phyloP scores from a whole-genome alignment of 2,329 filamentous ascomycete genomes.

The Diaporthe amygdali region DNA sequence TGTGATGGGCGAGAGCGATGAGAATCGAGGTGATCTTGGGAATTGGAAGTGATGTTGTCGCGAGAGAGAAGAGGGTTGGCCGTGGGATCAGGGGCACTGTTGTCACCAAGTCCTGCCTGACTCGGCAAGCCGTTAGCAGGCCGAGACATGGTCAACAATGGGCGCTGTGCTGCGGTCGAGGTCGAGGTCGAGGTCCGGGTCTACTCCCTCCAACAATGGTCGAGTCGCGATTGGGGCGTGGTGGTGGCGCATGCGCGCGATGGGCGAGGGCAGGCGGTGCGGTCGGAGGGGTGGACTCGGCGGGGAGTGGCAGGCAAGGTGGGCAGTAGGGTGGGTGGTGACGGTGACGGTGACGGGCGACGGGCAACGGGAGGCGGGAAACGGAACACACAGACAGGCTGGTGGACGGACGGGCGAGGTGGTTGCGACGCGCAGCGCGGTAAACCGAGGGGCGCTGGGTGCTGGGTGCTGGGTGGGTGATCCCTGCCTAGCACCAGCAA shows the following conservation, averaged over 20 bases:
- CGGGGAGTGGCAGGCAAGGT: not conserved
- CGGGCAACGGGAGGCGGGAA: not conserved
- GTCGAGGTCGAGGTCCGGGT: not conserved
- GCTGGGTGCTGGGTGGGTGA: not conserved
- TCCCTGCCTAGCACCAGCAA: not conserved
- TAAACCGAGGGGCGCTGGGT: not conserved
- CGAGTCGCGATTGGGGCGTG: constrained; percentile 1
- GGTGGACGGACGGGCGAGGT: constrained; percentile 7
- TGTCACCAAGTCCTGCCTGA: constrained; percentile 13
- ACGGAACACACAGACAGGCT: not conserved
- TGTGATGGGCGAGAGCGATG: constrained; percentile 1
- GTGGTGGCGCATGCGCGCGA: constrained; percentile 2
- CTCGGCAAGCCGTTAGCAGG: constrained; percentile 23
- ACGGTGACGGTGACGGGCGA: not conserved
- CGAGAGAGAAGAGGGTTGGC: not conserved
- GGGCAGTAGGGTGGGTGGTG: not conserved
- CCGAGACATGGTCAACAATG: constrained; percentile 24
- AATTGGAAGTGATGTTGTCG: not conserved
- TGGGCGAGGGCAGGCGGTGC: not conserved
- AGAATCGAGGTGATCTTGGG: not conserved
- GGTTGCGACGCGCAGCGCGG: constrained; percentile 23
- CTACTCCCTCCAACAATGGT: not conserved
- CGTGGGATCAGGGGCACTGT: not conserved
- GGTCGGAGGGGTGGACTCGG: not conserved
- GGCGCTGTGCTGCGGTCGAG: not conserved